These are phyloP conservation scores for Pseudogymnoascus sp. DNA, from an alignment of 2,329 filamentous ascomycete species.

Conservation along the genomic window DNA sequence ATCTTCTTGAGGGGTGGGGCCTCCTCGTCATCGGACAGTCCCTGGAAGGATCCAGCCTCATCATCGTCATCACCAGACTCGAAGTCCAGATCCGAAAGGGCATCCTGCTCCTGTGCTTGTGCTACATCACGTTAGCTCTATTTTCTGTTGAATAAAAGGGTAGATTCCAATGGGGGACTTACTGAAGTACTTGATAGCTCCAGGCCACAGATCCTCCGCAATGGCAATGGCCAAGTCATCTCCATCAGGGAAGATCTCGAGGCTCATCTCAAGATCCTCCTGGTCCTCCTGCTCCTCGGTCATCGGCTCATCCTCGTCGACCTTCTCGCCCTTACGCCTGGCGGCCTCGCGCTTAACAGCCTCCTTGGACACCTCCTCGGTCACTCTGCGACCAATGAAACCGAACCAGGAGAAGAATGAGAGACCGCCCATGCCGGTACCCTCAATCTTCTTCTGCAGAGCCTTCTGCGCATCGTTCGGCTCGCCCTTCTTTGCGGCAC, in stretches of 20 bases:
- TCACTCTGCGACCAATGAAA: conserved; percentile 63
- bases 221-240: conserved; percentile 75
- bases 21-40: background rate
- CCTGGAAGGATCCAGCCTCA: conserved; percentile 31
- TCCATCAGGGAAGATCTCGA: conserved; percentile 82
- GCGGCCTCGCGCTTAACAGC: conserved; percentile 54
- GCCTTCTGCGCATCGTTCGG: conserved; percentile 41
- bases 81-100: conserved; percentile 61
- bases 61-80: conserved; percentile 54
- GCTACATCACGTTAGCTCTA: conserved; percentile 34
- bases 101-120: conserved; percentile 63
- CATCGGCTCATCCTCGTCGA: conserved; percentile 35
- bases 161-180: conserved; percentile 38
- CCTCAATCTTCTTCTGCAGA: conserved; percentile 47
- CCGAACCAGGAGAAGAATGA: conserved; percentile 91
- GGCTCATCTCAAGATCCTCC: conserved; percentile 56
- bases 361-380: conserved; percentile 61
- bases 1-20: background rate
- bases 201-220: conserved; percentile 81
- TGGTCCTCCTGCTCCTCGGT: conserved; percentile 38
- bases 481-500: conserved; percentile 24
- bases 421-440: conserved; percentile 53
- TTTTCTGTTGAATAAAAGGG: conserved; percentile 21
- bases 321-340: conserved; percentile 39
- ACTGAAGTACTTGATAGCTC: conserved; percentile 88